Conservation (phyloP, 306 rosid genomes). For the Pueraria montana region DNA sequence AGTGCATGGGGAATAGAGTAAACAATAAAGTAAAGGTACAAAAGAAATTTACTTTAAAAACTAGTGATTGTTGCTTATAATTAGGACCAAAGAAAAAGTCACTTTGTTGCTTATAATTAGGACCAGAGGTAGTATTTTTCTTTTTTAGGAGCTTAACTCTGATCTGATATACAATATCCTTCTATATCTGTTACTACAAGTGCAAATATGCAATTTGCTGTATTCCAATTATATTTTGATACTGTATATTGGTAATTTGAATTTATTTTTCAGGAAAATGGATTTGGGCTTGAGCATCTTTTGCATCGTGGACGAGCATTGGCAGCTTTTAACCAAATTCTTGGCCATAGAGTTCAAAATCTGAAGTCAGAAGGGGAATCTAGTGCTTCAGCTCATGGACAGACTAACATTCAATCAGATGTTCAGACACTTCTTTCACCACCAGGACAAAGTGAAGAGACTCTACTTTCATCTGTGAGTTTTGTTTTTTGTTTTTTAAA, state of each 20-base stretch:
- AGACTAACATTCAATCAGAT: slow-evolving; percentile 83
- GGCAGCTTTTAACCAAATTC: slow-evolving; percentile 88
- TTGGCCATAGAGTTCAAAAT: slow-evolving; percentile 75
- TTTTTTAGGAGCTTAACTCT: slow-evolving; percentile 1
- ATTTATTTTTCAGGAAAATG: slow-evolving; percentile 74
- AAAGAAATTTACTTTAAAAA: too few species aligned
- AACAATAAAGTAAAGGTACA: too few species aligned
- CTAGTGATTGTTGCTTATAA: too few species aligned
- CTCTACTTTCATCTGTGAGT: slow-evolving; percentile 85
- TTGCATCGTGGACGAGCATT: slow-evolving; percentile 94
- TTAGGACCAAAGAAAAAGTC: too few species aligned
- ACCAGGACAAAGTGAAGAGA: slow-evolving; percentile 70
- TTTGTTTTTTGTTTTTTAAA: background rate
- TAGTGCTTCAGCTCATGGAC: slow-evolving; percentile 61
- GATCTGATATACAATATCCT: background rate
- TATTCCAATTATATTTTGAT: slow-evolving; percentile 23
- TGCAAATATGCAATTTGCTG: background rate
- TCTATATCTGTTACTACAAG: slow-evolving; percentile 8
- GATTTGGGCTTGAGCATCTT: slow-evolving; percentile 91
- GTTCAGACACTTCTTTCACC: slow-evolving; percentile 89
- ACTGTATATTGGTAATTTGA: slow-evolving; percentile 38
- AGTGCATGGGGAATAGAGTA: too few species aligned
- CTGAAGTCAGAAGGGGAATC: slow-evolving; percentile 72
- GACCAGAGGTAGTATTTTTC: too few species aligned
- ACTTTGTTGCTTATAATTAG: too few species aligned